Evolutionary conservation across 2,329 filamentous ascomycete species (phyloP).

Genomic region (Epichloe glyceriae): DNA sequence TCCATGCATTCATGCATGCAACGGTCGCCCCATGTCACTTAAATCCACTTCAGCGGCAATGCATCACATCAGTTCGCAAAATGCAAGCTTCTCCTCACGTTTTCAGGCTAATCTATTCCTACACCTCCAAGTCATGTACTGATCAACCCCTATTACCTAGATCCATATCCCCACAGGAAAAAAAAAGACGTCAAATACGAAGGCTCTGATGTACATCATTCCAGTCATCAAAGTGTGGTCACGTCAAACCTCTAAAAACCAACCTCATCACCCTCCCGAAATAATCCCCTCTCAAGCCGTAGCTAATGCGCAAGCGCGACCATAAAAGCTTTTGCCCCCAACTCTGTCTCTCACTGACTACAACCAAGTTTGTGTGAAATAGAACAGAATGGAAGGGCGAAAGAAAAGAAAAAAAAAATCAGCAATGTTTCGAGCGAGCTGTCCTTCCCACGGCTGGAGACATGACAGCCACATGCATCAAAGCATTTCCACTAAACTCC

Average conservation of each 20-base stretch:
- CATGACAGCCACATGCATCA: neutral
- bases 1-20: no score
- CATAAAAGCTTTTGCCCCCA: neutral
- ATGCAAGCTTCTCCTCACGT: no score
- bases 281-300: neutral
- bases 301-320: neutral
- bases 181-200: neutral
- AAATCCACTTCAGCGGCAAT: no score
- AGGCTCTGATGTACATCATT: constrained; percentile 15
- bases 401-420: neutral
- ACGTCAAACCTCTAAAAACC: neutral
- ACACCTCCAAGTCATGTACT: neutral
- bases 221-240: constrained; percentile 11
- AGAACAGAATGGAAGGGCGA: neutral
- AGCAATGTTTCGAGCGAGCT: neutral
- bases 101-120: no score
- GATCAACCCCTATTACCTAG: neutral
- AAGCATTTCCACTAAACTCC: constrained; percentile 1
- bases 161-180: neutral
- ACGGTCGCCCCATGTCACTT: no score
- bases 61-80: no score
- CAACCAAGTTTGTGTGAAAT: neutral
- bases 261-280: neutral
- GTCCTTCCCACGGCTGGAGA: neutral
- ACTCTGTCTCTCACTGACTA: no score